Evolutionary conservation across 1,284 basidiomycete species (phyloP).

Genomic region (Ceratobasidium sp.): DNA sequence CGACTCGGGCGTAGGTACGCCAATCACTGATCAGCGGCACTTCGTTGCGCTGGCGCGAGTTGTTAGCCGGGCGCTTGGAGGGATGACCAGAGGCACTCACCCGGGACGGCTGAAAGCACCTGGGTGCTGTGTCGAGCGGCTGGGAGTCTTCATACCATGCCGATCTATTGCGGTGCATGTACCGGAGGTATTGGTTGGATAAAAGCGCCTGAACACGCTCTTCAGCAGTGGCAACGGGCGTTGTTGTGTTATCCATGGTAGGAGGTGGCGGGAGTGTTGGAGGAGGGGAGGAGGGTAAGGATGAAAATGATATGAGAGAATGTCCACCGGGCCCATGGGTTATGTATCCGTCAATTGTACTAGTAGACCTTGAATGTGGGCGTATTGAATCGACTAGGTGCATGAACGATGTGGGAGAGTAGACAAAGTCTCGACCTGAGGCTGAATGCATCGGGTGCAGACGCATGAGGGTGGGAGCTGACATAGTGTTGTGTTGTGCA

Average conservation of each 20-base stretch:
- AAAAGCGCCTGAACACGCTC: conserved; percentile 17
- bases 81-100: background rate
- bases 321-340: background rate
- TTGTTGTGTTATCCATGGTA: background rate
- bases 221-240: background rate
- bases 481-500: background rate
- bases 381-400: background rate
- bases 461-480: background rate
- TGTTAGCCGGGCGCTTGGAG: conserved; percentile 1
- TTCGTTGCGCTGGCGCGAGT: conserved; percentile 14
- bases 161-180: conserved; percentile 18
- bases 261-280: background rate
- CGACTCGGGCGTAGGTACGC: background rate
- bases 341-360: conserved; percentile 25
- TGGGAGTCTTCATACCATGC: conserved; percentile 3
- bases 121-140: conserved; percentile 22
- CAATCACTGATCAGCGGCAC: conserved; percentile 20
- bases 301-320: background rate
- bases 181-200: conserved; percentile 26
- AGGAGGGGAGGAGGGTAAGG: background rate
- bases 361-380: background rate
- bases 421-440: background rate
- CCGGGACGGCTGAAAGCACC: conserved; percentile 1
- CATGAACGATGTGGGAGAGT: background rate
- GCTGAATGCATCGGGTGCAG: background rate